Base-by-base conservation (phyloP, 768 basidiomycete species). In the Kwoniella dendrophila region DNA sequence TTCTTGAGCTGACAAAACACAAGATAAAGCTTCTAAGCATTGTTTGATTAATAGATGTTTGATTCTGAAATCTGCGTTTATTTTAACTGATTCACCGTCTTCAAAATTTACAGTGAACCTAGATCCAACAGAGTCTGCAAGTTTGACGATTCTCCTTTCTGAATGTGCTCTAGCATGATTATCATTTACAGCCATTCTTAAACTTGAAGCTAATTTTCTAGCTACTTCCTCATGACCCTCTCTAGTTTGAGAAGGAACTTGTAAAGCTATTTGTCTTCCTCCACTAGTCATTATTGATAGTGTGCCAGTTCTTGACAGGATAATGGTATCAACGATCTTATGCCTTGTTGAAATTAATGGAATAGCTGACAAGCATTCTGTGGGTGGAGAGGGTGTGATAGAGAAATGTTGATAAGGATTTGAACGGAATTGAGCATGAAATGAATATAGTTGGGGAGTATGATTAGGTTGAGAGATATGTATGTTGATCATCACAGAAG, bases 231-330 rank as follows among this genome's bases (percentile, higher is more conserved):
- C 62, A 16, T 59, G 52, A 10, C 60, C 62, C 22, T 59, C 56
- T 18, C 33, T 34, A 18, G 45, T 6, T 18, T 18, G 55, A 49
- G 22, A 14, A n/a, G 53, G 62, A 6, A 70, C 50, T 22, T 48
- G 26, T 27, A 71, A 41, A 2, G 68, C 53, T 36, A 83, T 69
- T 24, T 81, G 79, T n/a, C 76, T 75, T 10, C 81, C 67, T 0
- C 87, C 88, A 65, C 89, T 87, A 0, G 87, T 89, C 38, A 88
- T 77, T 3, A 92, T 71, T 0, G 80, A 76, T 10, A 91, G 76
- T 8, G 76, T 75, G 30, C 86, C 83, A 48, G 85, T 81, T 2
- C 86, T 83, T 49, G 83, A 85, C 49, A 90, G 77, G 16, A 88
- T 78, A 4, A 95, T 78, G 10, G 92, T 80, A 75, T 96, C 93